phyloP scores from a whole-genome alignment of 2,329 filamentous ascomycete species.

The Fusarium irregulare region DNA sequence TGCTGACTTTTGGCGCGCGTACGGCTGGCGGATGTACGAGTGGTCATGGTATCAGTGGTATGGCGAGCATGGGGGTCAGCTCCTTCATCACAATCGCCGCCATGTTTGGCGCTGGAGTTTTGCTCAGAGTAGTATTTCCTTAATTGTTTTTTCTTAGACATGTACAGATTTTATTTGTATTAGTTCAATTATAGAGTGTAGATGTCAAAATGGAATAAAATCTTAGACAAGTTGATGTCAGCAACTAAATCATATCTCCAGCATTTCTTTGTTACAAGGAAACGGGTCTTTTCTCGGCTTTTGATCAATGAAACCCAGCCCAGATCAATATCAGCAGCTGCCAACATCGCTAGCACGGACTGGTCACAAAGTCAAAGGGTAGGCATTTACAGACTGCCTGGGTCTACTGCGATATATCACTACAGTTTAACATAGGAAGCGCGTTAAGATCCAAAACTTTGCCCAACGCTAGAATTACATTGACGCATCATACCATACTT shows the following conservation, averaged over 20 bases:
- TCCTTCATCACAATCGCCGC: slow-evolving; percentile 3
- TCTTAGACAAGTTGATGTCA: neutral
- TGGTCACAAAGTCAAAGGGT: too few relatives aligned
- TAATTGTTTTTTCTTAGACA: too few relatives aligned
- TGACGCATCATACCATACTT: neutral
- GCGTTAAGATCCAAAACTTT: fast-evolving
- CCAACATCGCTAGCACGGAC: too few relatives aligned
- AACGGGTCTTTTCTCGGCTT: too few relatives aligned
- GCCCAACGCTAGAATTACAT: neutral
- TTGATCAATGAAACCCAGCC: too few relatives aligned
- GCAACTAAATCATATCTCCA: neutral
- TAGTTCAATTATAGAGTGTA: neutral
- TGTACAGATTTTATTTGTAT: fast-evolving
- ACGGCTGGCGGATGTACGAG: slow-evolving; percentile 23
- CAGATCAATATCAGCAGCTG: too few relatives aligned
- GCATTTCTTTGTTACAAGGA: too few relatives aligned
- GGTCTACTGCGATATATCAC: too few relatives aligned
- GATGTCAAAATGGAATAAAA: fast-evolving
- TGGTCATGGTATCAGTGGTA: slow-evolving; percentile 22
- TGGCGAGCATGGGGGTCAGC: slow-evolving; percentile 20
- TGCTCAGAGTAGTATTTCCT: neutral
- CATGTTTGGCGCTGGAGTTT: slow-evolving; percentile 12
- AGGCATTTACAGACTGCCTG: too few relatives aligned
- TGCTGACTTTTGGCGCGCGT: slow-evolving; percentile 3
- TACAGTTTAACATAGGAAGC: neutral